A percentile compares a stretch with the other conserved stretches of the same genome.
Evolutionary conservation across 2,329 filamentous ascomycete genomes (phyloP).

Genomic region (Trichoderma afroharzianum): DNA sequence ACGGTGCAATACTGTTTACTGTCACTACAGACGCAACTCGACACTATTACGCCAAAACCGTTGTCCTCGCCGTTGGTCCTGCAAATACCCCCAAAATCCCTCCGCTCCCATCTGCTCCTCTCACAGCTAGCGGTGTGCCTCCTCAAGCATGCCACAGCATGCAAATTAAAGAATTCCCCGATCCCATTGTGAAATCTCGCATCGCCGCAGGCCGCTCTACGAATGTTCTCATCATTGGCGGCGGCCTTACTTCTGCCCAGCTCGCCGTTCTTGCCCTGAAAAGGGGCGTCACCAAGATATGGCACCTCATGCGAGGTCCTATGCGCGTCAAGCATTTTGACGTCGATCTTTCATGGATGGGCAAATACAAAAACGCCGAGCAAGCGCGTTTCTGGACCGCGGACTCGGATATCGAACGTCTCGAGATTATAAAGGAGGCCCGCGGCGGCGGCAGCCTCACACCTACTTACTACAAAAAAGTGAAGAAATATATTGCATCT

Average conservation of each 20-base stretch:
- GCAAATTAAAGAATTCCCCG: slow-evolving; percentile 58
- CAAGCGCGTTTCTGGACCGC: slow-evolving; percentile 76
- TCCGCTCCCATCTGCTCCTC: slow-evolving; percentile 32
- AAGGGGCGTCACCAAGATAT: slow-evolving; percentile 63
- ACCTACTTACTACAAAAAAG: slow-evolving; percentile 61
- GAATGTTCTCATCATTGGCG: slow-evolving; percentile 67
- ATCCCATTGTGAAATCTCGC: slow-evolving; percentile 47
- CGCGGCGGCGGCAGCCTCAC: slow-evolving; percentile 75
- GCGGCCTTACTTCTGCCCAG: slow-evolving; percentile 73
- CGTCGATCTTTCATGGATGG: slow-evolving; percentile 73
- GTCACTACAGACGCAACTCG: slow-evolving; percentile 43
- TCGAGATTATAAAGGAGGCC: slow-evolving; percentile 62
- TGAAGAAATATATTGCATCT: slow-evolving; percentile 55
- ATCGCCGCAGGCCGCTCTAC: slow-evolving; percentile 49
- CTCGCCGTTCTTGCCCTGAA: slow-evolving; percentile 64
- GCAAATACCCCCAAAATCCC: slow-evolving; percentile 56
- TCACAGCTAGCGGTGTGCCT: slow-evolving; percentile 13
- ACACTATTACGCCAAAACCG: slow-evolving; percentile 55
- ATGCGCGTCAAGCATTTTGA: slow-evolving; percentile 71
- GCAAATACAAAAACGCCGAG: slow-evolving; percentile 74
- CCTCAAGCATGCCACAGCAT: slow-evolving; percentile 60
- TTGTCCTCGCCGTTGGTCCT: slow-evolving; percentile 69
- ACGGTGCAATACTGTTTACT: slow-evolving; percentile 59
- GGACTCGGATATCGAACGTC: slow-evolving; percentile 65
- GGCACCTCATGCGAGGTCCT: slow-evolving; percentile 62